These are phyloP conservation scores for Picochlorum sp. DNA, from an alignment of 139 green algal genomes.

Conservation along the genomic window DNA sequence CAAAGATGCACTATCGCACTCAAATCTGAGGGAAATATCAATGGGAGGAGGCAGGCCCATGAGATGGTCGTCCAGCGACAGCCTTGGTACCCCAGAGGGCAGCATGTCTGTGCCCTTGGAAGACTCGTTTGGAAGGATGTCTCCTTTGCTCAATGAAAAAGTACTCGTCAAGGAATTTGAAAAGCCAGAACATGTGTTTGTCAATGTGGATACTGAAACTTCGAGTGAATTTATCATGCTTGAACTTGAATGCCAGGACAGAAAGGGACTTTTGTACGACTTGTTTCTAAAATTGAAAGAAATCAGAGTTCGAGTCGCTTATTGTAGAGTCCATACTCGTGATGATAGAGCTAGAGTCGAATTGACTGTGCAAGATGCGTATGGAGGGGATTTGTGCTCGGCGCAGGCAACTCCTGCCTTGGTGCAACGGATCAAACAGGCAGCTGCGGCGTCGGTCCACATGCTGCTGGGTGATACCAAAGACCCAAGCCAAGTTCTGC, in stretches of 20 bases:
- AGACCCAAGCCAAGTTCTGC: slow-evolving; percentile 32
- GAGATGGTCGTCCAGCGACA: neutral
- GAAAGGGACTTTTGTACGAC: slow-evolving; percentile 76
- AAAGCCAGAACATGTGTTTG: slow-evolving; percentile 7
- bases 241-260: slow-evolving; percentile 44
- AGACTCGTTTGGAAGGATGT: too few species aligned
- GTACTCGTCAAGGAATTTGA: neutral
- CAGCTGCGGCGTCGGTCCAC: slow-evolving; percentile 32
- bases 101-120: too few species aligned
- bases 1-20: neutral
- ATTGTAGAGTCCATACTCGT: slow-evolving; percentile 31
- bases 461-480: slow-evolving; percentile 31
- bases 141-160: too few species aligned
- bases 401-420: slow-evolving; percentile 27
- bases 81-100: too few species aligned
- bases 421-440: slow-evolving; percentile 18
- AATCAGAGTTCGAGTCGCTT: slow-evolving; percentile 52
- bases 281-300: slow-evolving; percentile 57
- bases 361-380: slow-evolving; percentile 48
- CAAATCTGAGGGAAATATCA: neutral
- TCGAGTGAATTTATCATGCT: slow-evolving; percentile 40
- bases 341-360: slow-evolving; percentile 18
- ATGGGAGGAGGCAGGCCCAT: neutral
- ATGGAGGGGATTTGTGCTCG: slow-evolving; percentile 14
- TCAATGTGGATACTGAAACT: slow-evolving; percentile 58